Percentiles rank a stretch among this genome's conserved stretches.
phyloP scores from a whole-genome alignment of 1,284 basidiomycete species.

The Pyrrhoderma noxium region DNA sequence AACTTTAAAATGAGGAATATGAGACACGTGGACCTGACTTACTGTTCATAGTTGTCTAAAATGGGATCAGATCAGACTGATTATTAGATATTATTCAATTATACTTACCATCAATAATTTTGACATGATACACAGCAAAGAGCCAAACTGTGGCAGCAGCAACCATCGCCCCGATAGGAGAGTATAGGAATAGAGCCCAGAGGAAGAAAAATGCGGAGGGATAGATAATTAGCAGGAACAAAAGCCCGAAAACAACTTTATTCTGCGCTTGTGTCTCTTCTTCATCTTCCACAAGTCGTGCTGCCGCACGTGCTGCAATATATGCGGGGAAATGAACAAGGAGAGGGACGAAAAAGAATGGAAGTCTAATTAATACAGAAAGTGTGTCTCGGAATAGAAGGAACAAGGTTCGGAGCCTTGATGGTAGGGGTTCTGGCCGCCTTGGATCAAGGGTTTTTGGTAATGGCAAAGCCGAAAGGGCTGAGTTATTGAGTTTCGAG shows the following conservation, averaged over 20 bases:
- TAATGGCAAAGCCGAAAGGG: constrained; percentile 71
- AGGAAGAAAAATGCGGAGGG: constrained; percentile 75
- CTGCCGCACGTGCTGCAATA: constrained; percentile 68
- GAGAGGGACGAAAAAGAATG: constrained; percentile 83
- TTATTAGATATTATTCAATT: constrained; percentile 7
- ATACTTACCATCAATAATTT: constrained; percentile 61
- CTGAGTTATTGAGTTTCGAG: constrained; percentile 75
- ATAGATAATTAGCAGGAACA: constrained; percentile 72
- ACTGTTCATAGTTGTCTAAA: constrained; percentile 78
- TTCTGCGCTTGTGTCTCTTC: constrained; percentile 91
- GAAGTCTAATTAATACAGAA: constrained; percentile 61
- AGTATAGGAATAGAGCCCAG: constrained; percentile 74
- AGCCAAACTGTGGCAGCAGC: constrained; percentile 55
- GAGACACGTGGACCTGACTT: constrained; percentile 27
- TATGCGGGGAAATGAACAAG: constrained; percentile 81
- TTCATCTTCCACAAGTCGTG: constrained; percentile 73
- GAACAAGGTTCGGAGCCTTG: constrained; percentile 72
- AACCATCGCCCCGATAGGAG: constrained; percentile 44
- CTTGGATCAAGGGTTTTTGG: constrained; percentile 76
- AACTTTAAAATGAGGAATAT: constrained; percentile 13
- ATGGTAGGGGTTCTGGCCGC: constrained; percentile 64
- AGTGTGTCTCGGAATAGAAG: constrained; percentile 74
- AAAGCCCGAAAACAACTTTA: constrained; percentile 79
- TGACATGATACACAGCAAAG: constrained; percentile 76
- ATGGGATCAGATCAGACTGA: constrained; percentile 25